phyloP scores from a whole-genome alignment of 768 basidiomycete species.

The Coprinellus aureogranulatus region DNA sequence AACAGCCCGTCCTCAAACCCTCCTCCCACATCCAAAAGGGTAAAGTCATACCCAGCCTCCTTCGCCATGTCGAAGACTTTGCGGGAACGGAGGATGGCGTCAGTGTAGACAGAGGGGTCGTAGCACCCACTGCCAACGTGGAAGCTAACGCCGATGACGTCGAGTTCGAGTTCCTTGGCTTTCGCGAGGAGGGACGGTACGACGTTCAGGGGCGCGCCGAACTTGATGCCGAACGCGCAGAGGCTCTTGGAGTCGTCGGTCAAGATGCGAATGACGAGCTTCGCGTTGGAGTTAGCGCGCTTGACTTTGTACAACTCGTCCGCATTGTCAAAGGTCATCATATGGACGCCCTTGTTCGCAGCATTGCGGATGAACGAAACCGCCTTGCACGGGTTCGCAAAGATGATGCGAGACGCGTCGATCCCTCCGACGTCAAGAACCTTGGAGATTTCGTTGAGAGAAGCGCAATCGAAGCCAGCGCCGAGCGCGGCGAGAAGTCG shows the following conservation, averaged over 20 bases:
- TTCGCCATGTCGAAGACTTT: constrained; percentile 85
- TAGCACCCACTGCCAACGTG: constrained; percentile 98
- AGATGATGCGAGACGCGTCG: constrained; percentile 82
- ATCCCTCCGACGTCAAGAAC: constrained; percentile 75
- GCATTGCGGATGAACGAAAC: constrained; percentile 88
- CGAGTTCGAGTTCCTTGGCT: constrained; percentile 73
- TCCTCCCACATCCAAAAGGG: constrained; percentile 89
- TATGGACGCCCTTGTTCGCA: constrained; percentile 73
- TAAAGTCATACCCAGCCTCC: constrained; percentile 78
- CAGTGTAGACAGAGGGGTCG: constrained; percentile 84
- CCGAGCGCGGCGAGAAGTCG: constrained; percentile 88
- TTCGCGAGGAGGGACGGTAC: constrained; percentile 78
- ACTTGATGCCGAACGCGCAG: constrained; percentile 92
- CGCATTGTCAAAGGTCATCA: constrained; percentile 98
- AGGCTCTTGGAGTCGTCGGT: constrained; percentile 97
- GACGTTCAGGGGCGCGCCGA: constrained; percentile 82
- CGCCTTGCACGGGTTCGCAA: constrained; percentile 99
- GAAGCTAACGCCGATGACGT: constrained; percentile 95
- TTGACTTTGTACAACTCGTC: constrained; percentile 96
- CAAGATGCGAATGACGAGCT: constrained; percentile 89
- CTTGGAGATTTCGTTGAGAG: constrained; percentile 84
- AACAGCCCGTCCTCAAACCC: constrained; percentile 92
- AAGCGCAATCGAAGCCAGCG: constrained; percentile 96
- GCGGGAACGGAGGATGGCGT: constrained; percentile 82
- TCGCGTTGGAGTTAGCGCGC: constrained; percentile 73